These are phyloP conservation scores for Solanum sejunctum DNA, from an alignment of 257 asterid species.

Conservation along the genomic window DNA sequence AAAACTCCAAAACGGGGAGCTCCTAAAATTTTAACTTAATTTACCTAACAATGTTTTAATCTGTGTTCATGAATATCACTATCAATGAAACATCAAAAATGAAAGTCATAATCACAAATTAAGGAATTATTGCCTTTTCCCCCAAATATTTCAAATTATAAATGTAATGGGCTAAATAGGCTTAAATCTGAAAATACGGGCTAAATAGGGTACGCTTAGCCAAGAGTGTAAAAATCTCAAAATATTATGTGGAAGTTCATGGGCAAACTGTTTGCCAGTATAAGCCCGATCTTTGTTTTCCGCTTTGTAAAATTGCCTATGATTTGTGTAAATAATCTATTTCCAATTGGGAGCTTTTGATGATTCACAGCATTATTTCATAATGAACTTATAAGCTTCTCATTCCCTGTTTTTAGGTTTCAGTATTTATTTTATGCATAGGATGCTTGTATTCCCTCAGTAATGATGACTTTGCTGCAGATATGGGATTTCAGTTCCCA, in stretches of 20 bases:
- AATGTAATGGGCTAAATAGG: not conserved
- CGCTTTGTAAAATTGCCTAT: not conserved
- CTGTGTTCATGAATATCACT: not conserved
- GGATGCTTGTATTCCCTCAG: not conserved
- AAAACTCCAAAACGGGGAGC: not conserved
- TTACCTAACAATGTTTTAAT: not conserved
- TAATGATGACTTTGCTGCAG: slow-evolving; percentile 23
- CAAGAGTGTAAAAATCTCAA: not conserved
- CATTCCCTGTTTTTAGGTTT: not conserved
- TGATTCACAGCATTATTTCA: not conserved
- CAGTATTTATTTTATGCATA: not conserved
- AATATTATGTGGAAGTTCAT: not conserved
- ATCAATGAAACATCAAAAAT: not conserved
- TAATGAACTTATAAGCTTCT: not conserved
- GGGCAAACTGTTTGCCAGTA: not conserved
- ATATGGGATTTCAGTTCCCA: slow-evolving; percentile 37
- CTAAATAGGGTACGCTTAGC: not conserved
- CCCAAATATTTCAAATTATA: not conserved
- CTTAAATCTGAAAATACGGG: not conserved
- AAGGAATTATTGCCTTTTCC: not conserved
- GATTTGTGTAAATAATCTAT: not conserved
- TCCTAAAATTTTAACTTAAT: not conserved
- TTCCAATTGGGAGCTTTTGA: not conserved
- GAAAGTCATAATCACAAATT: not conserved
- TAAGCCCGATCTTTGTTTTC: not conserved